Evolutionary conservation across 495 filamentous ascomycete species (phyloP), one percentile per base, ranked within the genome.

Genomic region (Trichoderma orchidacearum): DNA sequence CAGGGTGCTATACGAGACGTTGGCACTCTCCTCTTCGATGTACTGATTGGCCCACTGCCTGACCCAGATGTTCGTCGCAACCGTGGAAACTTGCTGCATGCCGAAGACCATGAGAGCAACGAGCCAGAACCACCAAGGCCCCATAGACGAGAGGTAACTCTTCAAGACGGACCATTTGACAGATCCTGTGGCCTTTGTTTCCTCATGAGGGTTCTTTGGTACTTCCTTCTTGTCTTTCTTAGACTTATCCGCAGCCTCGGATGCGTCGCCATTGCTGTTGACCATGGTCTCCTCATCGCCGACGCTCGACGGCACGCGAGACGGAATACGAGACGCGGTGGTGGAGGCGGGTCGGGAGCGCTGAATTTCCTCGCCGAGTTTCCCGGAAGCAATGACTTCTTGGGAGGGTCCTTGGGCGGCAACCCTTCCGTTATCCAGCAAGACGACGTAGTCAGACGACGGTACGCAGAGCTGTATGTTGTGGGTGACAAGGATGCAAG

Each of bases 401-500:
- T 83, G 76, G 1, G 91, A 78, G 11, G 80, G 71, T 15, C 94
- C 94, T 65, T 96, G 89, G 7, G 79, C 76, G 8, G 78, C 67
- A 18, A 97, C 75, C 53, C 83, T 85, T 6, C 94, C 94, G 62
- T 97, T 97, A 54, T 89, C 85, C 30, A 99, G 76, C 4, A 87
- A 80, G 9, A 97, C 85, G 13, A 95, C 87, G 60, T 86, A 85
- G 31, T 86, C 78, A 0, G 93, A 82, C 29, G 77, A 72, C 32
- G 91, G 89, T 9, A 89, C 84, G 63, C 89, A 90, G 21, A 99
- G 77, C 5, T 85, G 79, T 34, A 91, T 79, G 62, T 96, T 99
- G 70, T 99, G 93, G 1, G 93, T 96, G n/a, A 99, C 92, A 48
- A 99, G 74, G 27, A 99, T 89, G 68, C 94, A 97, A 34, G 93